These are phyloP conservation scores for Torrubiella hemipterigena DNA, from an alignment of 2,329 filamentous ascomycete genomes.

Conservation along the genomic window DNA sequence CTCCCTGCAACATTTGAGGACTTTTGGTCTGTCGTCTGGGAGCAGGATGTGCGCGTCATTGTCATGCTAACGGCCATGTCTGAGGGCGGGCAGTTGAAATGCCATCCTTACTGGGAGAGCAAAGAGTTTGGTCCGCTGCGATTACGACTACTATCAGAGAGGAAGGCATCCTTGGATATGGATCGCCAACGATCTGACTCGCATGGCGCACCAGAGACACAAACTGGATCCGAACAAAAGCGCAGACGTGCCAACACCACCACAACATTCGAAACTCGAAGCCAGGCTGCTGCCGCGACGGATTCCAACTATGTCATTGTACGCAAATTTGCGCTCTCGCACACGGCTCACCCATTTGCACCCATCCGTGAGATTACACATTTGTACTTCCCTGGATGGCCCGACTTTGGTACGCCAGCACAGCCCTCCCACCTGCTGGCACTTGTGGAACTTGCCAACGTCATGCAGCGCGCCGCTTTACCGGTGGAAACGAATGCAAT, in stretches of 20 bases:
- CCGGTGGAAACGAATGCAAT: conserved; percentile 32
- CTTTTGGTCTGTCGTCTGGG: conserved; percentile 97
- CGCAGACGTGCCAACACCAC: conserved; percentile 44
- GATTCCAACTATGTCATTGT: conserved; percentile 70
- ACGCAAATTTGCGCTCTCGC: conserved; percentile 75
- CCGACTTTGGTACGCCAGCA: conserved; percentile 87
- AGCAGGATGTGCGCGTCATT: conserved; percentile 87
- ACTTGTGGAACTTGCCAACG: conserved; percentile 78
- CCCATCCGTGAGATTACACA: conserved; percentile 90
- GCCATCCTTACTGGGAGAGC: conserved; percentile 83
- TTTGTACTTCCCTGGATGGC: conserved; percentile 91
- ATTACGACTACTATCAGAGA: conserved; percentile 69
- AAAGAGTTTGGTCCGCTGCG: conserved; percentile 67
- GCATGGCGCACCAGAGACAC: conserved; percentile 13
- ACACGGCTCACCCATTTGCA: conserved; percentile 65
- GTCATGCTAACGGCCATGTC: conserved; percentile 94
- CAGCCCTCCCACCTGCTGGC: conserved; percentile 78
- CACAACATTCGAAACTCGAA: conserved; percentile 25
- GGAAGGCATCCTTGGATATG: conserved; percentile 67
- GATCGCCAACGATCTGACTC: conserved; percentile 34
- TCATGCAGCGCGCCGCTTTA: conserved; percentile 50
- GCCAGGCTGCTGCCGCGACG: conserved; percentile 17
- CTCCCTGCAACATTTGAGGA: conserved; percentile 92
- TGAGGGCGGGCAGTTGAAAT: conserved; percentile 88
- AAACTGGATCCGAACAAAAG: conserved; percentile 22